Evolutionary conservation across 208 protist genomes (phyloP).

Genomic region (Trichomonas gallinae): DNA sequence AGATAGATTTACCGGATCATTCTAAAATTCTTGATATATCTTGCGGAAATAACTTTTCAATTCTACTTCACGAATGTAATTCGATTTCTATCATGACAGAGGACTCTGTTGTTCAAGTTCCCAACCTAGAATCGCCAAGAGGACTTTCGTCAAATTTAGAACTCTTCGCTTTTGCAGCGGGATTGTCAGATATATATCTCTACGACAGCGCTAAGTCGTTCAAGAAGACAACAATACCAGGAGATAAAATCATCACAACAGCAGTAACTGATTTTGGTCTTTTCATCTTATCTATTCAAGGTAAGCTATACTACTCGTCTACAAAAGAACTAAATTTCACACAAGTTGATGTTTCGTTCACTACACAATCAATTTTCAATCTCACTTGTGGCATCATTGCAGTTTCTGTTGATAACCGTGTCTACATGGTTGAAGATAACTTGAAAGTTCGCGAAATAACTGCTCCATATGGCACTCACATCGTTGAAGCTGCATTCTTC

Average conservation of each 20-base stretch:
- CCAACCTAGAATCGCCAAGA: not conserved
- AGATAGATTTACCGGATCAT: not conserved
- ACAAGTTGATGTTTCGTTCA: not conserved
- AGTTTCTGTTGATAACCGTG: not conserved
- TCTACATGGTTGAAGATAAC: not conserved
- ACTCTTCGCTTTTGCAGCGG: not conserved
- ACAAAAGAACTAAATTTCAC: not conserved
- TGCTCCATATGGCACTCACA: not conserved
- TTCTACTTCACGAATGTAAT: not conserved
- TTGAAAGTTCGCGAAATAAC: not conserved
- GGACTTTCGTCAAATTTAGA: not conserved
- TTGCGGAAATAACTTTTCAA: not conserved
- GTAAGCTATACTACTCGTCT: not conserved
- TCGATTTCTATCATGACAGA: not conserved
- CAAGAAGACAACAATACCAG: not conserved
- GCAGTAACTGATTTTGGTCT: not conserved
- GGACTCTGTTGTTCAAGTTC: not conserved
- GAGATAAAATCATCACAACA: not conserved
- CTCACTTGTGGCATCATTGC: not conserved
- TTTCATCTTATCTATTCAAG: not conserved
- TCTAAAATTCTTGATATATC: not conserved
- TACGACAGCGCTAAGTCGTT: not conserved
- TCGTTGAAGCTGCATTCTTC: not conserved
- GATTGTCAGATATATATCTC: not conserved
- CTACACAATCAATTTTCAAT: not conserved